Conservation (phyloP, 768 basidiomycete species). For the Suillus luteus region DNA sequence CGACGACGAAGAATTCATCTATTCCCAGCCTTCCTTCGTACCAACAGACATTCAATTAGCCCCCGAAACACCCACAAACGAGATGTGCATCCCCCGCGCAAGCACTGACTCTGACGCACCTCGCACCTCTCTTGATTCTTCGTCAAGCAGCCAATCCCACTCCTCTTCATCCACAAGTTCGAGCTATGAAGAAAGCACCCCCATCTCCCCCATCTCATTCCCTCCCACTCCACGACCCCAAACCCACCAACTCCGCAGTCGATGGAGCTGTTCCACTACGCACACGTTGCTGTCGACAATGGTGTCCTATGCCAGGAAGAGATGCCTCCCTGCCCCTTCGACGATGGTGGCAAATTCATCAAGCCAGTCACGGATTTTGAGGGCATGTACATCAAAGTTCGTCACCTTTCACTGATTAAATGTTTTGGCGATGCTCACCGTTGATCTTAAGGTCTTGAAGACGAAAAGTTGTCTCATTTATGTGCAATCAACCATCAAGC, state of each 20-base stretch:
- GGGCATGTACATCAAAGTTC: constrained; percentile 87
- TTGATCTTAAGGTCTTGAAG: constrained; percentile 62
- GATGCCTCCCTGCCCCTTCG: constrained; percentile 94
- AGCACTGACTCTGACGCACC: constrained; percentile 33
- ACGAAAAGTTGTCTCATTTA: constrained; percentile 82
- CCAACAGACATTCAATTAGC: constrained; percentile 1
- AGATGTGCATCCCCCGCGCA: constrained; percentile 23
- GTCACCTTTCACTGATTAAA: constrained; percentile 17
- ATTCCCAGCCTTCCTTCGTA: constrained; percentile 38
- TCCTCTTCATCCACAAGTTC: constrained; percentile 11
- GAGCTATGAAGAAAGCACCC: background rate
- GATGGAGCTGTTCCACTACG: constrained; percentile 80
- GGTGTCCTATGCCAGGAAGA: constrained; percentile 85
- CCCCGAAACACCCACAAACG: constrained; percentile 18
- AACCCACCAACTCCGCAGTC: constrained; percentile 48
- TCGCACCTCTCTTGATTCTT: constrained; percentile 32
- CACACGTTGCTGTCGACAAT: constrained; percentile 85
- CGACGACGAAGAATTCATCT: constrained; percentile 29
- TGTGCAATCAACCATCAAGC: constrained; percentile 84
- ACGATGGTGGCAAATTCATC: constrained; percentile 88
- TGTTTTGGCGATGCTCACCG: constrained; percentile 7
- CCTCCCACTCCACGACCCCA: constrained; percentile 15
- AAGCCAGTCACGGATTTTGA: constrained; percentile 86
- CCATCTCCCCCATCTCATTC: constrained; percentile 18
- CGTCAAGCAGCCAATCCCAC: constrained; percentile 1